Evolutionary conservation across 2,329 filamentous ascomycete genomes (phyloP).

Genomic region (Huntiella abstrusa): DNA sequence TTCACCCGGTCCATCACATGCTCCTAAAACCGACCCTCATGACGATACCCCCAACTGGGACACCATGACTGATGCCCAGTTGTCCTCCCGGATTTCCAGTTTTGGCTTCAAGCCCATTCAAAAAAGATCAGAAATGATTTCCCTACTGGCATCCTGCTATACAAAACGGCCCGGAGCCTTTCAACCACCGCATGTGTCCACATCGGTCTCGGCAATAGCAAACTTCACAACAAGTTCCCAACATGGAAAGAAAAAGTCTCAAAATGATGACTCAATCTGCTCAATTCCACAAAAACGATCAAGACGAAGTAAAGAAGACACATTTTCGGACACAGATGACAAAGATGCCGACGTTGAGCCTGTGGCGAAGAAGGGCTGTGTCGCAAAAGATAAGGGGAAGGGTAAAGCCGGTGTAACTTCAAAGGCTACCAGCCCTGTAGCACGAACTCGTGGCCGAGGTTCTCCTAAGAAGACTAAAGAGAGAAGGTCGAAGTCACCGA

Average conservation of each 20-base stretch:
- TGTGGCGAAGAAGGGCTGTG: too few species aligned
- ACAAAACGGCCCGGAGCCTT: slow-evolving; percentile 25
- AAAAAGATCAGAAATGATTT: slow-evolving; percentile 48
- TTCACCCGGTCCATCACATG: too few species aligned
- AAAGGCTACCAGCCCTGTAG: neutral
- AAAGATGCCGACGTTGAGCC: too few species aligned
- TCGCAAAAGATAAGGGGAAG: too few species aligned
- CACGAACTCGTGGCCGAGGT: slow-evolving; percentile 18
- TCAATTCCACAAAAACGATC: slow-evolving; percentile 1
- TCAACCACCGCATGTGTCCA: neutral
- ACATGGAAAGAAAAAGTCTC: neutral
- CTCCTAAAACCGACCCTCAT: too few species aligned
- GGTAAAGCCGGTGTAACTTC: neutral
- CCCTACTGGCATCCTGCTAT: slow-evolving; percentile 54
- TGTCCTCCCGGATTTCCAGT: slow-evolving; percentile 40
- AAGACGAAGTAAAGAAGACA: neutral
- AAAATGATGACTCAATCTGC: neutral
- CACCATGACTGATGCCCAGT: slow-evolving; percentile 39
- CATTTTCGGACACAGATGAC: neutral
- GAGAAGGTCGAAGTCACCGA: neutral
- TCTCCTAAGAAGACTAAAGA: slow-evolving; percentile 3
- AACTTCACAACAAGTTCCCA: slow-evolving; percentile 3
- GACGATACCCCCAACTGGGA: too few species aligned
- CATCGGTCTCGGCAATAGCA: neutral
- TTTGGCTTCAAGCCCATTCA: slow-evolving; percentile 60